Evolutionary conservation across 1,139 yeast genomes (phyloP), one percentile per base, ranked within the genome.

Genomic region (Zygotorulaspora mrakii): DNA sequence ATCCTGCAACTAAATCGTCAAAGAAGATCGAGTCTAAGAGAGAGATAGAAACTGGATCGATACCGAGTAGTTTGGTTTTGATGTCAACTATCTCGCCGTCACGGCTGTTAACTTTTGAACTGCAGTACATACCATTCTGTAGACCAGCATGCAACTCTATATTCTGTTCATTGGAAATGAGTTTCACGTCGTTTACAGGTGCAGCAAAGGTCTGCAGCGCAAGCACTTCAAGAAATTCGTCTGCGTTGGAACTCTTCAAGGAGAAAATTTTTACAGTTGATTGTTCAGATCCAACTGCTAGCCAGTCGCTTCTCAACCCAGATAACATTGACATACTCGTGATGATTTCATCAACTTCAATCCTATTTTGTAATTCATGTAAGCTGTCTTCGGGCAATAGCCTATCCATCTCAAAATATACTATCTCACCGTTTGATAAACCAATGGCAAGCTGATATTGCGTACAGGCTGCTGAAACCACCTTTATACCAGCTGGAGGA

Each of bases 371-470:
- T 54, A 78, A 82, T 56, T 88, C 96, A 21, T 78, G 71, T 35
- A 89, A 67, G 38, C 77, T 73, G 49, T 83, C 94, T 36, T 67
- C 69, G 1, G 70, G 70, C 49, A 40, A 31, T 7, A 37, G 24
- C 2, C 23, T n/a, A 16, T 82, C 89, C 21, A 82, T 68, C 61
- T 89, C 97, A 62, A 91, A 89, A 61, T 91, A 91, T 4, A 83
- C 81, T 3, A 91, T 53, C 45, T 84, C 89, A 42, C 79, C 70
- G 54, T 82, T 85, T 1, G 94, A 79, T 7, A 91, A 62, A 0
- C 80, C 88, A 6, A 91, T 55, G 0, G 76, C 76, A 0, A 89
- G 68, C 59, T 91, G 97, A 14, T 74, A 71, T 28, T 72, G 69
- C 26, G 86, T 86, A 3, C 82, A 65, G 1, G 86, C 62, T 0